Evolutionary conservation across 768 basidiomycete genomes (phyloP), one percentile per base, ranked within the genome.

Genomic region (Boletus eberwhitei): DNA sequence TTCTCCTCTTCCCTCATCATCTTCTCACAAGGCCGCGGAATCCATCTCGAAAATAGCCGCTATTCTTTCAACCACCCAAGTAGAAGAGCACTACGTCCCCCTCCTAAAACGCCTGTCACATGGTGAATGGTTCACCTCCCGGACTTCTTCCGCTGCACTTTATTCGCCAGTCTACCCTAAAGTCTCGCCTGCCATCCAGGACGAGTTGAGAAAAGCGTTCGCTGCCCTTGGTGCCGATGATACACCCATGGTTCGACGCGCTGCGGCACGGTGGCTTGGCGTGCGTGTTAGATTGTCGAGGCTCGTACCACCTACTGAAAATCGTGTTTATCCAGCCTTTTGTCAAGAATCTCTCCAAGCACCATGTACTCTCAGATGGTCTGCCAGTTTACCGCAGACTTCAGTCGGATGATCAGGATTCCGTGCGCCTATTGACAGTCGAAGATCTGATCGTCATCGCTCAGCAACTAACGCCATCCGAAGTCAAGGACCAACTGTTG

Each of bases 61-160:
- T 46, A 81, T 89, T 45, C 79, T 99, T 42, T 88, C 87, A 22
- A 80, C 87, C 50, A 64, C 78, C 16, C 91, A 95, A 71, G 77
- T 95, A 64, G 94, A 98, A 73, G 85, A 90, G 67, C 83, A 83
- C 71, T 96, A 93, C 74, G 85, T 98, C 55, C 97, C 97, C 48
- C 80, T 99, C 51, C 71, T 98, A 54, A 89, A 87, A 67, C 85
- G 94, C 50, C 81, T 99, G 48, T 87, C 93, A 3, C 82, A 83
- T 53, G 97, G 95, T 54, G 96, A 98, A 74, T 99, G 97, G 97
- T 98, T 98, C 77, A 98, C 97, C 13, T 95, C 94, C 6, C 84
- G 97, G 53, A 97, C 93, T 38, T 98, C 96, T 22, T 90, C 96
- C 37, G 93, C 93, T 55, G 91, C 96, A 9, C 80, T 99, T 19